A percentile compares a stretch with the other conserved stretches of the same genome.
Evolutionary conservation across 352 stramenopile species (phyloP).

Genomic region (Globisporangium spiculum): DNA sequence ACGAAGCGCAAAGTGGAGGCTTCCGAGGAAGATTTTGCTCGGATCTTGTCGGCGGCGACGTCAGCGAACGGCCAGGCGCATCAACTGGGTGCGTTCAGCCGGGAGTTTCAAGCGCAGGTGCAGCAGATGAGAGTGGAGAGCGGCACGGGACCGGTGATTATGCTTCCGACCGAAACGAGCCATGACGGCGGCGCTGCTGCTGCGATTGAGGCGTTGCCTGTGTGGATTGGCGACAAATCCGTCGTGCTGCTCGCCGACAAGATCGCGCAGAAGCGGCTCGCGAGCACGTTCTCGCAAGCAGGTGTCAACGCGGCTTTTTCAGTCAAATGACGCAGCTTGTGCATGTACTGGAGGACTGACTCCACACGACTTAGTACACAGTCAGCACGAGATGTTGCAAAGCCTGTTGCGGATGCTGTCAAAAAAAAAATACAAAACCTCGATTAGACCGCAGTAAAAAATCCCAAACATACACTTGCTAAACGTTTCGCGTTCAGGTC

Average conservation of each 20-base stretch:
- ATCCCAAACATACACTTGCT: too few relatives aligned
- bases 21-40: slow-evolving; percentile 23
- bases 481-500: too few relatives aligned
- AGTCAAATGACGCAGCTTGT: background rate
- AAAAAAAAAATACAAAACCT: too few relatives aligned
- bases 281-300: slow-evolving; percentile 3
- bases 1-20: slow-evolving; percentile 62
- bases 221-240: slow-evolving; percentile 58
- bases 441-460: too few relatives aligned
- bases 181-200: background rate
- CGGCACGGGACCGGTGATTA: slow-evolving; percentile 44
- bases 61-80: slow-evolving; percentile 21
- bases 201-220: slow-evolving; percentile 32
- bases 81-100: slow-evolving; percentile 35
- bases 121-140: slow-evolving; percentile 29
- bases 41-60: slow-evolving; percentile 22
- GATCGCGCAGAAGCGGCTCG: slow-evolving; percentile 40
- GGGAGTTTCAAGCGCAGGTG: slow-evolving; percentile 28
- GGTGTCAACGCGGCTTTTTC: background rate
- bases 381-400: too few relatives aligned
- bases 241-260: slow-evolving; percentile 58
- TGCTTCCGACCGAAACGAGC: slow-evolving; percentile 20
- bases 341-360: too few relatives aligned
- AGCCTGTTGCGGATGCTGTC: too few relatives aligned
- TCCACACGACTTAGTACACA: too few relatives aligned